Base-by-base conservation (phyloP, 192 early-diverging fungal genomes). In the Linnemannia zychae region DNA sequence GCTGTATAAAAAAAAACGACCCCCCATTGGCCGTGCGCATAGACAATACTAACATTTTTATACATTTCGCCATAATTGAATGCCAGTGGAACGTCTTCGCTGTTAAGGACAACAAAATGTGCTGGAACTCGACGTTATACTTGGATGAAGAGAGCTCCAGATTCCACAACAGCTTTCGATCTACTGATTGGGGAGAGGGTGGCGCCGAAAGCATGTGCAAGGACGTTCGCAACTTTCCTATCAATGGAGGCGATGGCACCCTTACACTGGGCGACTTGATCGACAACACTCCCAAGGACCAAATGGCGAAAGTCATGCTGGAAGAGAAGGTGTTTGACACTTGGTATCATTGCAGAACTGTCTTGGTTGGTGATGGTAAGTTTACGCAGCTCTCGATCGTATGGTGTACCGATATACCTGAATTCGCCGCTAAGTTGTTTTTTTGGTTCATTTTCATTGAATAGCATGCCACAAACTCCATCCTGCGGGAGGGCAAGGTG, bases 261-360 rank as follows among this genome's bases (percentile, higher is more conserved):
- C 44, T 75, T 4, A 84, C 75, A 2, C 53, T 78, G 6, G 76
- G 76, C 0, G 66, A 57, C n/a, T n/a, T 84, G 20, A 74, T 84
- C 65, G 76, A 78, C 31, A 50, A 67, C 9, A 78, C 76, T 0
- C 76, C 76, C 1, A 63, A 63, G 57, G 24, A 33, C 12, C 37
- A 60, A 16, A 76, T 74, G 34, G 47, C 81, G 17, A 84, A 78
- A 24, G 81, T 78, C 37, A 70, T 70, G 68, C 15, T 74, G 16
- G 81, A 84, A 3, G 82, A 84, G 17, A 78, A 84, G 50, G 72
- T 84, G 24, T 84, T 78, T 74, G 49, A 69, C 0, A 84, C 81
- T 6, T 84, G 81, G 81, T 67, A 84, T 22, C 24, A 46, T 68
- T 75, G 71, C 18, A 76, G 81, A 4, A 77, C 71, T 1, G 75